phyloP scores from a whole-genome alignment of 2,329 filamentous ascomycete genomes.

The Fusarium sp. region DNA sequence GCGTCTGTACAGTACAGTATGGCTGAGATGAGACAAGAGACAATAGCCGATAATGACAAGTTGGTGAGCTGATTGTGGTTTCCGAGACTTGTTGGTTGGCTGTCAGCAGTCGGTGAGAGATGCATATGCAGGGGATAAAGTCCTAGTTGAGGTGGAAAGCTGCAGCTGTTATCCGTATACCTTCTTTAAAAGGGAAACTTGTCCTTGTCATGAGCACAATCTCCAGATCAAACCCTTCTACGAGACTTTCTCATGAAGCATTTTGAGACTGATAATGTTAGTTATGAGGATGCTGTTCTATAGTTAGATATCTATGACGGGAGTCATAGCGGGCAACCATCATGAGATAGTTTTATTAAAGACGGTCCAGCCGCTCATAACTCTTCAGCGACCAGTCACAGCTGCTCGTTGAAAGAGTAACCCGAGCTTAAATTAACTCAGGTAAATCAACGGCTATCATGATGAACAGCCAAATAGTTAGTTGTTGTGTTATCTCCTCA shows the following conservation, averaged over 20 bases:
- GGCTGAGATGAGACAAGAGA: conserved; percentile 6
- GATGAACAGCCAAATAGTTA: conserved; percentile 1
- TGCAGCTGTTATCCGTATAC: conserved; percentile 17
- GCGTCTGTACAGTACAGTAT: not conserved
- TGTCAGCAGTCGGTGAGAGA: conserved; percentile 28
- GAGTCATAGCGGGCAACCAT: conserved; percentile 33
- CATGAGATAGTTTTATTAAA: conserved; percentile 8
- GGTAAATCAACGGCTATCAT: conserved; percentile 18
- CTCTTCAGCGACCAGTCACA: not conserved
- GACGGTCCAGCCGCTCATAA: not conserved
- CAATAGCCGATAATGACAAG: conserved; percentile 14
- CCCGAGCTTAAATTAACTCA: not conserved
- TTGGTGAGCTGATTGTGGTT: conserved; percentile 38
- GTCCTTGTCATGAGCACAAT: conserved; percentile 21
- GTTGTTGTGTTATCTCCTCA: conserved; percentile 3
- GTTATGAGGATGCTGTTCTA: not conserved
- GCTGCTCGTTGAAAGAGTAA: not conserved
- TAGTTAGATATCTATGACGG: conserved; percentile 11
- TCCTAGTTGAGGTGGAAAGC: not conserved
- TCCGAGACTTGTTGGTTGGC: conserved; percentile 34
- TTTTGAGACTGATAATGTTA: not conserved
- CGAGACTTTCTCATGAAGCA: not conserved
- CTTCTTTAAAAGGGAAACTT: conserved; percentile 11
- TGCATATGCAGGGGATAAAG: conserved; percentile 24
- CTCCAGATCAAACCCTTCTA: not conserved